Evolutionary conservation across 257 asterid species (phyloP).

Genomic region (Ilex aquifolium): DNA sequence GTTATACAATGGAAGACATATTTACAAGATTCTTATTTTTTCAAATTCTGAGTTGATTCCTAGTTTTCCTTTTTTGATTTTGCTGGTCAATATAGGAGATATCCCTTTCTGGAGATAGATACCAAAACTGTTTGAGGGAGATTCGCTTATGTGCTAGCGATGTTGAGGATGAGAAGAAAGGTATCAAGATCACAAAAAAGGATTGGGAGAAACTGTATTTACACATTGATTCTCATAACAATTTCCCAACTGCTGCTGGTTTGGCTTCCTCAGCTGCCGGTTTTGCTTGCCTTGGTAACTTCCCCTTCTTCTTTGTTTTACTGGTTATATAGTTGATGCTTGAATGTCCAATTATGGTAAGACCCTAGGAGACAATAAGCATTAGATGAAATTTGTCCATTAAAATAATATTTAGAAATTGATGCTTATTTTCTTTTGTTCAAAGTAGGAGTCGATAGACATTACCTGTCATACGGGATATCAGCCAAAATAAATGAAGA

Average conservation of each 20-base stretch:
- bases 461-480: too few species aligned
- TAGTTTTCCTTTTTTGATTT: not conserved
- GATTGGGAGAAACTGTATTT: slow-evolving; percentile 87
- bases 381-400: too few species aligned
- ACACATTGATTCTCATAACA: slow-evolving; percentile 83
- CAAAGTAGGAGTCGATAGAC: too few species aligned
- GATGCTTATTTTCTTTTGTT: too few species aligned
- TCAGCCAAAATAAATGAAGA: too few species aligned
- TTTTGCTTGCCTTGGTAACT: not conserved
- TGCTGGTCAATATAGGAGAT: slow-evolving; percentile 63
- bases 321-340: not conserved
- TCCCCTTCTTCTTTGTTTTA: too few species aligned
- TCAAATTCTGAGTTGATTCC: too few species aligned
- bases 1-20: not conserved
- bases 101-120: slow-evolving; percentile 88
- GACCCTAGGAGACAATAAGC: too few species aligned
- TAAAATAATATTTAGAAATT: too few species aligned
- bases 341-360: not conserved
- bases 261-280: too few species aligned
- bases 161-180: slow-evolving; percentile 77
- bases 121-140: slow-evolving; percentile 83
- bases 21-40: slow-evolving; percentile 10
- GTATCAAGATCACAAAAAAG: slow-evolving; percentile 66
- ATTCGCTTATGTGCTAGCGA: slow-evolving; percentile 85
- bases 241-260: slow-evolving; percentile 98